Percentiles rank a stretch among this genome's conserved stretches.
Conservation (phyloP, 495 filamentous ascomycete genomes). For the Viridothelium virens region DNA sequence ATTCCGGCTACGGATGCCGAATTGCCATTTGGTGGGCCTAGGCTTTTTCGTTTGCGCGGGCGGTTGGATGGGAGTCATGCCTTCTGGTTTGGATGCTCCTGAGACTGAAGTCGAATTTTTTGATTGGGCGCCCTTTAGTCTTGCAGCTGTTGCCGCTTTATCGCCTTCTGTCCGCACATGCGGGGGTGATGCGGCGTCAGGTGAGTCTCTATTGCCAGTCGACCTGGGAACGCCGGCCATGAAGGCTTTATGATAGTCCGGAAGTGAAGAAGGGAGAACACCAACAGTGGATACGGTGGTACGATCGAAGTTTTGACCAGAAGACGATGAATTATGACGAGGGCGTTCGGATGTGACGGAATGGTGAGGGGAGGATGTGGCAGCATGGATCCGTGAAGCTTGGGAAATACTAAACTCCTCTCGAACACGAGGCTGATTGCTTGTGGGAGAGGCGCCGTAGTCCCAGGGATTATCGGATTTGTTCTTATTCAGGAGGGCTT, state of each 20-base stretch:
- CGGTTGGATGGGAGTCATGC: conserved; percentile 39
- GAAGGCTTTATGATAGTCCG: conserved; percentile 78
- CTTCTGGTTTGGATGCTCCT: conserved; percentile 55
- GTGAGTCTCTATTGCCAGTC: background rate
- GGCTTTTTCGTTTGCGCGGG: conserved; percentile 46
- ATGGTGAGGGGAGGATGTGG: background rate
- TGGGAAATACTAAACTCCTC: conserved; percentile 6
- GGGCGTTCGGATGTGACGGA: conserved; percentile 21
- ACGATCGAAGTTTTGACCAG: conserved; percentile 24
- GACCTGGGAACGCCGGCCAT: conserved; percentile 45
- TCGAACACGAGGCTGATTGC: background rate
- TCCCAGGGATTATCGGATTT: conserved; percentile 8
- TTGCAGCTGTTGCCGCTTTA: conserved; percentile 63
- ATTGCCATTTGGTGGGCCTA: conserved; percentile 83
- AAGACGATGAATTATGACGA: conserved; percentile 33
- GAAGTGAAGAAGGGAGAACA: conserved; percentile 81
- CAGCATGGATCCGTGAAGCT: conserved; percentile 14
- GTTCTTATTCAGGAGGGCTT: conserved; percentile 9
- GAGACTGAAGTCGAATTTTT: conserved; percentile 55
- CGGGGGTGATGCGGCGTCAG: background rate
- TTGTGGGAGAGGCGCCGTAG: background rate
- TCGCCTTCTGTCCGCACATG: conserved; percentile 46
- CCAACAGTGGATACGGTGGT: conserved; percentile 66
- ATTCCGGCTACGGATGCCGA: conserved; percentile 89
- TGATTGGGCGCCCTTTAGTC: conserved; percentile 60